A percentile compares a stretch with the other conserved stretches of the same genome.
Evolutionary conservation across 257 asterid genomes (phyloP).

Genomic region (Orobanche coerulescens): DNA sequence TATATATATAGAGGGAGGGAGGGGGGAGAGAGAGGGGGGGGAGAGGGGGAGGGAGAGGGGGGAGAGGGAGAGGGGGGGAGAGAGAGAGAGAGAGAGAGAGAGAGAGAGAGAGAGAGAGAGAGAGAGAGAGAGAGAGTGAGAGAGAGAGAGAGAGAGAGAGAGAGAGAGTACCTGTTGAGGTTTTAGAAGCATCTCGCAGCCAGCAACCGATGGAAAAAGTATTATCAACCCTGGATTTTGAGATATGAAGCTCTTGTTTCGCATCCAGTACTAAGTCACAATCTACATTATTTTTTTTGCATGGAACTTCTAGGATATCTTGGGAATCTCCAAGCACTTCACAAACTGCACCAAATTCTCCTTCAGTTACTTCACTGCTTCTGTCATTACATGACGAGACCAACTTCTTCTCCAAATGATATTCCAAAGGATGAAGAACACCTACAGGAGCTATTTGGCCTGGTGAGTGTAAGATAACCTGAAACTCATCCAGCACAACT

Average conservation of each 20-base stretch:
- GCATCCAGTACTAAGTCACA: constrained; percentile 29
- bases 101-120: constrained; percentile 1
- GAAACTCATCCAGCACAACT: constrained; percentile 78
- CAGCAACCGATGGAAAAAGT: constrained; percentile 72
- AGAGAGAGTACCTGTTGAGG: constrained; percentile 52
- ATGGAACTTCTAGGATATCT: constrained; percentile 31
- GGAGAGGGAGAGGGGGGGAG: background rate
- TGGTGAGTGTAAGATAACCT: constrained; percentile 73
- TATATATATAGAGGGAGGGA: background rate
- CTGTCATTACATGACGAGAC: constrained; percentile 29
- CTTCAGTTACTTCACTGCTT: constrained; percentile 26
- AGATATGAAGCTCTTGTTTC: constrained; percentile 34
- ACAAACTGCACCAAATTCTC: constrained; percentile 40
- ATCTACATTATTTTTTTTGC: constrained; percentile 20
- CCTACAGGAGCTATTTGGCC: constrained; percentile 93
- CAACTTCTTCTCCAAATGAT: constrained; percentile 68
- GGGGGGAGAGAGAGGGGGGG: constrained; percentile 2
- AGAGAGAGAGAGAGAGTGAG: constrained; percentile 3
- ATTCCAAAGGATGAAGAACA: constrained; percentile 84
- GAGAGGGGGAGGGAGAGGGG: no score
- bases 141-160: background rate
- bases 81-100: background rate
- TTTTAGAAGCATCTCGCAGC: constrained; percentile 51
- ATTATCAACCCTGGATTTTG: constrained; percentile 48
- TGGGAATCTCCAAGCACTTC: constrained; percentile 65